Base-by-base conservation (phyloP, 306 rosid genomes). In the Corylus americana region DNA sequence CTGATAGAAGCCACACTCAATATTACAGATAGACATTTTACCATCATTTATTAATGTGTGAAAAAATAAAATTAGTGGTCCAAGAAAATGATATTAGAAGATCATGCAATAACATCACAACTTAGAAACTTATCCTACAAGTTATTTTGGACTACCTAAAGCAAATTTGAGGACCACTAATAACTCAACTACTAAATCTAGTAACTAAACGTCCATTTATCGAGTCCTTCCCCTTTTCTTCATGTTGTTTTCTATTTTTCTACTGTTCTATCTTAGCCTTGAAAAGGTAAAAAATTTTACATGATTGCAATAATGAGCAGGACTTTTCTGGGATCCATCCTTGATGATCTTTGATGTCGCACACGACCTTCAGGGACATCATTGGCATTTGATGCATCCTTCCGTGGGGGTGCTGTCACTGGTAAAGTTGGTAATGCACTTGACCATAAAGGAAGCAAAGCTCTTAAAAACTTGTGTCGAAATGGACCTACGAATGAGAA, bases 241-340 rank as follows among this genome's bases (percentile, higher is more conserved):
- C 45, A 42, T 42, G 64, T 12, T 70, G 25, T 55, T 79, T 18
- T n/a, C 22, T 77, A 17, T 8, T 63, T 79, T 79, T 79, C 79
- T 70, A 22, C 75, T 39, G 53, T 42, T 44, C 55, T 63, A 73
- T 74, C 44, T 73, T 58, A 74, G 47, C 66, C 20, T 71, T 87
- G 51, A 75, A 18, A 44, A 49, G 67, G 48, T 70, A 62, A 22
- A 44, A 49, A 74, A 16, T 8, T 7, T 74, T 90, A 96, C 99
- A 96, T 96, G 79, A 93, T 91, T 63, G 98, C 99, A 81, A 96
- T 91, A 79, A 91, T 49, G 63, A 96, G 97, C 83, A 96, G 96
- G 83, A 96, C 92, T 87, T 96, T 96, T 81, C 99, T 88, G 4
- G 99, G 98, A 90, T 96, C 99, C 98, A 91, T 88, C 81, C 93